Base-by-base conservation (phyloP, 129 eudicot species). In the Flaveria robusta region DNA sequence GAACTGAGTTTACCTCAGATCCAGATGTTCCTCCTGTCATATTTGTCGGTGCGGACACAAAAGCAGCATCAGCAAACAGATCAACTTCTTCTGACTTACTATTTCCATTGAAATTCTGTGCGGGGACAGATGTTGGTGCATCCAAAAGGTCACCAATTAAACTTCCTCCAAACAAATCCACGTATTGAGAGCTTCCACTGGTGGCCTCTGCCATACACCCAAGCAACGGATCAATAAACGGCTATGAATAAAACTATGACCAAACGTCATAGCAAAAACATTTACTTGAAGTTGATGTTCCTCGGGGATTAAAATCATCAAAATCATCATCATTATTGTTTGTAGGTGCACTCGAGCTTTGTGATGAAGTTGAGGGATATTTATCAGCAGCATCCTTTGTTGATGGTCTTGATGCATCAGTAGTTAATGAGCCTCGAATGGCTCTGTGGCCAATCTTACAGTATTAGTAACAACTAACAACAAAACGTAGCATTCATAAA, bases 271-370 rank as follows among this genome's bases (percentile, higher is more conserved):
- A 18, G 74, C 24, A 43, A 8, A 76, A 75, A 23, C 37, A 78
- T 97, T 89, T 95, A 95, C 99, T 89, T 55, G 88, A 74, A 84
- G 51, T 76, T 56, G 88, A 83, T 71, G 89, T 89, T 74, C 97
- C 99, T 10, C 99, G 87, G 39, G 99, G 99, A 79, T 95, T 94
- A 72, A 95, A 95, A 86, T 94, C 99, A 76, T 94, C 98, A 83
- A 84, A 87, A 63, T 89, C 93, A 69, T 91, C 98, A 23, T 91
- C 96, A 65, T 88, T 70, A 49, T 83, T 82, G 70, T 76, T 85
- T 64, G 91, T 72, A 37, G 88, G 70, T 68, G 76, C 81, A 62
- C 67, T 77, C n/a, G 83, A 81, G 83, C 74, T 84, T 69, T 87
- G 90, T 19, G 89, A 68, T 45, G 89, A 45, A 60, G 72, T 49